Evolutionary conservation across 495 filamentous ascomycete species (phyloP).

Genomic region (Penicillium coprophilum): DNA sequence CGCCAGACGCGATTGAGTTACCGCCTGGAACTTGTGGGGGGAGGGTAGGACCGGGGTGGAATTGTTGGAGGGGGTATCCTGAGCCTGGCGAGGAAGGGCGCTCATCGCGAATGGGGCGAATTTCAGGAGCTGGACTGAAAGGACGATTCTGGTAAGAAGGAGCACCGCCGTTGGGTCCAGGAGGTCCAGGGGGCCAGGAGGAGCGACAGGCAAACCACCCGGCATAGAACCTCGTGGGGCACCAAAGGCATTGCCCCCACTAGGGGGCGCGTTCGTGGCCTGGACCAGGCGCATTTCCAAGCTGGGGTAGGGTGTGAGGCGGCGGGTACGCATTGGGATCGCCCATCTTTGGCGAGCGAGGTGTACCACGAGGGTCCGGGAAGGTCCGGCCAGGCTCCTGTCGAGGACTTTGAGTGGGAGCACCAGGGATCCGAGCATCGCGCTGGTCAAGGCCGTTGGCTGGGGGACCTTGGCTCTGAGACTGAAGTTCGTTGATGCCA

Average conservation of each 20-base stretch:
- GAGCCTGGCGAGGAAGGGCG: constrained; percentile 81
- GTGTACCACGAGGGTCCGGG: constrained; percentile 65
- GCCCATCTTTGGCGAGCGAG: constrained; percentile 64
- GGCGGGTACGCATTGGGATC: constrained; percentile 63
- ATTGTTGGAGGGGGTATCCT: constrained; percentile 75
- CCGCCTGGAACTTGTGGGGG: constrained; percentile 53
- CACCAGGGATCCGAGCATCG: constrained; percentile 65
- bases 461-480: constrained; percentile 64
- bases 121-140: constrained; percentile 78
- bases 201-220: not conserved
- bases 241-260: constrained; percentile 53
- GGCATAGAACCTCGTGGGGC: constrained; percentile 24
- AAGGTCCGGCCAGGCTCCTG: constrained; percentile 72
- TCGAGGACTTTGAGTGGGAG: constrained; percentile 66
- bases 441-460: constrained; percentile 76
- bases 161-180: constrained; percentile 57
- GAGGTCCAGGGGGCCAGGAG: constrained; percentile 36
- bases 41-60: constrained; percentile 67
- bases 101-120: constrained; percentile 82
- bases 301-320: constrained; percentile 59
- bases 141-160: constrained; percentile 55
- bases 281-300: constrained; percentile 53
- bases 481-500: constrained; percentile 70
- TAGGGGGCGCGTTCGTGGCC: constrained; percentile 52
- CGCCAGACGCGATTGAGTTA: constrained; percentile 75